Evolutionary conservation across 495 filamentous ascomycete genomes (phyloP).

Genomic region (Neurospora sp.): DNA sequence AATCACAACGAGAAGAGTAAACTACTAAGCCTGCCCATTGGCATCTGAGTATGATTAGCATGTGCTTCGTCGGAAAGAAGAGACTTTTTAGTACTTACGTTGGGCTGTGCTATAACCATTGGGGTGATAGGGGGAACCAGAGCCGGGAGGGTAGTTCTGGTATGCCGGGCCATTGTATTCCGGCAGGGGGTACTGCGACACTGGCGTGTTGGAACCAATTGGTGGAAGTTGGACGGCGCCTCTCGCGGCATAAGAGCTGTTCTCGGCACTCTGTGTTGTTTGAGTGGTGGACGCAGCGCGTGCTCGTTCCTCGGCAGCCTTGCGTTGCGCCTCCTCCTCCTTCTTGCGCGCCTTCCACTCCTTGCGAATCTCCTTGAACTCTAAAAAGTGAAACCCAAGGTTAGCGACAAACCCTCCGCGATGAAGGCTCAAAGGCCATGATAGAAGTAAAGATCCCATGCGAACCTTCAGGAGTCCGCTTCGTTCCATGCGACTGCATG

Average conservation of each 20-base stretch:
- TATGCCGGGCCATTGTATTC: slow-evolving; percentile 50
- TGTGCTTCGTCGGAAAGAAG: background rate
- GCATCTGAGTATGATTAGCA: background rate
- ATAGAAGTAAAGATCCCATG: background rate
- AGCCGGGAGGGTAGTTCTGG: slow-evolving; percentile 57
- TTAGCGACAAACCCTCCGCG: slow-evolving; percentile 17
- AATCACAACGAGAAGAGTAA: background rate
- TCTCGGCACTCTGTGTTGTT: slow-evolving; percentile 30
- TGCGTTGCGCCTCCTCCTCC: slow-evolving; percentile 86
- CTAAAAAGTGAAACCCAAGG: slow-evolving; percentile 36
- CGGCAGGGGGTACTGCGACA: slow-evolving; percentile 52
- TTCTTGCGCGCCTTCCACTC: slow-evolving; percentile 99
- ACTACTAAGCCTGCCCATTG: background rate
- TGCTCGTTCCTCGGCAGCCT: slow-evolving; percentile 82
- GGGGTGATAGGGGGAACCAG: background rate
- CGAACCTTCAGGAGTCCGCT: slow-evolving; percentile 94
- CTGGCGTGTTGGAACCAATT: slow-evolving; percentile 64
- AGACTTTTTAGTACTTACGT: background rate
- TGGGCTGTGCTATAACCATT: slow-evolving; percentile 21
- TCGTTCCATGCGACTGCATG: slow-evolving; percentile 90
- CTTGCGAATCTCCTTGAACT: slow-evolving; percentile 98
- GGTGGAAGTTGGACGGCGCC: slow-evolving; percentile 61
- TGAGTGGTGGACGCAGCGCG: slow-evolving; percentile 53
- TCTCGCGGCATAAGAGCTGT: background rate
- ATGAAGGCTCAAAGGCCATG: background rate